Conservation (phyloP, 2,329 filamentous ascomycete species). For the Zasmidium citrigriseum region DNA sequence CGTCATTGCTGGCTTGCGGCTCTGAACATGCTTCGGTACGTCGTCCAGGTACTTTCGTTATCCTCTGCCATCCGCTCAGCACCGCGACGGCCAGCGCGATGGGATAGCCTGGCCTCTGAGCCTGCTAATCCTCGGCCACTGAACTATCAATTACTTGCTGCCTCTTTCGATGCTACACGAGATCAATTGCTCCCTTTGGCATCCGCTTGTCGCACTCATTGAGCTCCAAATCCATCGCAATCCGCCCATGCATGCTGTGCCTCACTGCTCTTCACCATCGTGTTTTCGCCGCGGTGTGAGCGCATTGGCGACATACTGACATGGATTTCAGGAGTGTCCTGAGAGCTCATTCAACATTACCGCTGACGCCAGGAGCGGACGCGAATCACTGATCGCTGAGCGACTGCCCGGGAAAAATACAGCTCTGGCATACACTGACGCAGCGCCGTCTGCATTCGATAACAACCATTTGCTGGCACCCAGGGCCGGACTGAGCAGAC, state of each 20-base stretch:
- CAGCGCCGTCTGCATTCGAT: background rate
- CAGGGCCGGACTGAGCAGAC: background rate
- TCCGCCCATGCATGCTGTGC: background rate
- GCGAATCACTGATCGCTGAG: background rate
- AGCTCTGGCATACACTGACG: background rate
- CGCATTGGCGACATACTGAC: background rate
- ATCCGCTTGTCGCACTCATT: background rate
- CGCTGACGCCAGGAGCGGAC: background rate
- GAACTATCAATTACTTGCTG: background rate
- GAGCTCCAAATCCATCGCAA: background rate
- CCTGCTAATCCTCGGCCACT: background rate
- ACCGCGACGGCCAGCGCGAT: slow-evolving; percentile 2
- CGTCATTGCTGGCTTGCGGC: slow-evolving; percentile 11
- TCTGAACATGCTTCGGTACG: slow-evolving; percentile 19
- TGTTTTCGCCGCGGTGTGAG: background rate
- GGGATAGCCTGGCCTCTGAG: background rate
- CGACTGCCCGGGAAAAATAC: background rate
- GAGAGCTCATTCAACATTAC: background rate
- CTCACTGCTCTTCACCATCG: background rate
- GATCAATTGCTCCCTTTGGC: background rate
- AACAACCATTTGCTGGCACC: background rate
- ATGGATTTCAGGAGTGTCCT: background rate
- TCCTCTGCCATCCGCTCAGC: background rate
- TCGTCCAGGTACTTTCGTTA: slow-evolving; percentile 4
- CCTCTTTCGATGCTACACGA: background rate